Conservation (phyloP, 306 rosid species). For the Calophaca sinica region DNA sequence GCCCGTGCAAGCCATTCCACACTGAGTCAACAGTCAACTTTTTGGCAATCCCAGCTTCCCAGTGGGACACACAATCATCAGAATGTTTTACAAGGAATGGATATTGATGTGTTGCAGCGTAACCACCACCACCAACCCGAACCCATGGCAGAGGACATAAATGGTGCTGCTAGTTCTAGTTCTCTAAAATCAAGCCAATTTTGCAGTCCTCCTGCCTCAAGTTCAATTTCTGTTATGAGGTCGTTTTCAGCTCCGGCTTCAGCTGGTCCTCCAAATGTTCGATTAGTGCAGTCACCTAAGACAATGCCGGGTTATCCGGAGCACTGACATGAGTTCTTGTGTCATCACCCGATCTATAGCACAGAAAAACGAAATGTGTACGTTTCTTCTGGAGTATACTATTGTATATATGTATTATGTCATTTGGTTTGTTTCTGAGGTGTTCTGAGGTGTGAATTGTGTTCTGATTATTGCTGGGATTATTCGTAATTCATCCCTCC, state of each 20-base stretch:
- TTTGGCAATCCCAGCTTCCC: slow-evolving; percentile 70
- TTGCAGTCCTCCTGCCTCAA: slow-evolving; percentile 54
- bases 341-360: neutral
- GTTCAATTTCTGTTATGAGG: slow-evolving; percentile 50
- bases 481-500: neutral
- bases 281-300: slow-evolving; percentile 52
- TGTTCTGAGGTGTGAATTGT: slow-evolving; percentile 8
- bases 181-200: slow-evolving; percentile 55
- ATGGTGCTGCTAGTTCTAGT: slow-evolving; percentile 41
- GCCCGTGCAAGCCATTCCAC: slow-evolving; percentile 50
- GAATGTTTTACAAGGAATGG: slow-evolving; percentile 62
- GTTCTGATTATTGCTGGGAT: slow-evolving; percentile 4
- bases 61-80: slow-evolving; percentile 51
- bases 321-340: slow-evolving; percentile 29
- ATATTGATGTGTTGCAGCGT: slow-evolving; percentile 51
- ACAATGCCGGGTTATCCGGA: slow-evolving; percentile 52
- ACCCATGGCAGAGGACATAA: slow-evolving; percentile 55
- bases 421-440: slow-evolving; percentile 27
- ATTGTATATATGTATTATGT: slow-evolving; percentile 25
- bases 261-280: slow-evolving; percentile 54
- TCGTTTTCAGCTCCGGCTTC: slow-evolving; percentile 54
- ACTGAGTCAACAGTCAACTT: slow-evolving; percentile 54
- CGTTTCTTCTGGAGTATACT: slow-evolving; percentile 11
- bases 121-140: slow-evolving; percentile 56
- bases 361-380: neutral